phyloP scores from a whole-genome alignment of 2,329 filamentous ascomycete species.

The Bretziella fagacearum region DNA sequence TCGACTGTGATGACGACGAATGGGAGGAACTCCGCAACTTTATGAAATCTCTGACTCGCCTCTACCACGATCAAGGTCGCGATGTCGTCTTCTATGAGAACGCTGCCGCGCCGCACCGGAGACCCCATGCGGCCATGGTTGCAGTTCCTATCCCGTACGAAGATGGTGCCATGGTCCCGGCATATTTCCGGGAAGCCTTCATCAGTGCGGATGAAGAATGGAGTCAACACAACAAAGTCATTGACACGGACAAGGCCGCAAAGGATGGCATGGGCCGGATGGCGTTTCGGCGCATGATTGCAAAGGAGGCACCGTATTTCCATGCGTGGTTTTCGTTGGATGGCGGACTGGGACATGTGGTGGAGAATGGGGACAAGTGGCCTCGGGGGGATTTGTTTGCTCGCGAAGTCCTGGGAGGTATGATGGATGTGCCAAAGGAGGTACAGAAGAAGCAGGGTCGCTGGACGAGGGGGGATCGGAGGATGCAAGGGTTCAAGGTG shows the following conservation, averaged over 20 bases:
- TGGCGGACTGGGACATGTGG: slow-evolving; percentile 78
- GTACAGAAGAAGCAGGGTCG: slow-evolving; percentile 78
- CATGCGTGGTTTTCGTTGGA: slow-evolving; percentile 92
- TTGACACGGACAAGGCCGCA: slow-evolving; percentile 58
- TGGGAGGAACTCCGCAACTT: slow-evolving; percentile 99
- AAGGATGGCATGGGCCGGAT: slow-evolving; percentile 54
- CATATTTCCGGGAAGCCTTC: slow-evolving; percentile 92
- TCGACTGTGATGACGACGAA: slow-evolving; percentile 98
- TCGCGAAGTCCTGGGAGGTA: slow-evolving; percentile 77
- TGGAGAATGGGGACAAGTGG: slow-evolving; percentile 75
- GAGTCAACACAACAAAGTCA: slow-evolving; percentile 87
- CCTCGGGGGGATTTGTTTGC: slow-evolving; percentile 86
- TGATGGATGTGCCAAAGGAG: slow-evolving; percentile 68
- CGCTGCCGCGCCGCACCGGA: slow-evolving; percentile 62
- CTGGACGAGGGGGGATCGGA: slow-evolving; percentile 54
- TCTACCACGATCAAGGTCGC: slow-evolving; percentile 86
- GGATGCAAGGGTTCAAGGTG: slow-evolving; percentile 65
- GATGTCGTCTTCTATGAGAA: slow-evolving; percentile 98
- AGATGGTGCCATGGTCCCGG: slow-evolving; percentile 78
- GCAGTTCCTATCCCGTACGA: slow-evolving; percentile 79
- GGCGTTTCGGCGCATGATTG: slow-evolving; percentile 67
- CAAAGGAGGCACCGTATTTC: slow-evolving; percentile 97
- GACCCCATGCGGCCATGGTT: slow-evolving; percentile 69
- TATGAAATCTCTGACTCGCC: slow-evolving; percentile 86
- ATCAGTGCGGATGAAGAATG: slow-evolving; percentile 79